Conservation (phyloP, 2,329 filamentous ascomycete genomes). For the Pseudocercospora eumusae region DNA sequence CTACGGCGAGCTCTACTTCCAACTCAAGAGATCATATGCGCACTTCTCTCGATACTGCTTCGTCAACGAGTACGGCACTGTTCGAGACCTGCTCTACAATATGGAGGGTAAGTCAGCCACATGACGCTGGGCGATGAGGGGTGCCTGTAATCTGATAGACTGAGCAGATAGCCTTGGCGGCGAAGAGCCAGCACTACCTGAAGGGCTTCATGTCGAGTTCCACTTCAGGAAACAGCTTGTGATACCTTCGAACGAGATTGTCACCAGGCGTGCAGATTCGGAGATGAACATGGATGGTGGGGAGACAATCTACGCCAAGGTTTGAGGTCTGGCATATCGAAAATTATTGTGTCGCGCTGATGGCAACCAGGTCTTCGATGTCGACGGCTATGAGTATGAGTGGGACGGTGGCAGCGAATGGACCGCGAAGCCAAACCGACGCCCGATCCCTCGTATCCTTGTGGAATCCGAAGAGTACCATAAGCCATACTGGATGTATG, state of each 20-base stretch:
- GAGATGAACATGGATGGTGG: slow-evolving; percentile 12
- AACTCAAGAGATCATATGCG: slow-evolving; percentile 14
- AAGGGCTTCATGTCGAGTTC: slow-evolving; percentile 10
- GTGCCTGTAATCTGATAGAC: background rate
- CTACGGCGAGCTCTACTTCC: slow-evolving; percentile 10
- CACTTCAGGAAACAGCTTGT: slow-evolving; percentile 12
- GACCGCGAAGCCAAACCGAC: background rate
- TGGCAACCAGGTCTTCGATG: slow-evolving; percentile 9
- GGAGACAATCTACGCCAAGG: slow-evolving; percentile 6
- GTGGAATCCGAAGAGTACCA: background rate
- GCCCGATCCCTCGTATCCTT: background rate
- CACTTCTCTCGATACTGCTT: slow-evolving; percentile 7
- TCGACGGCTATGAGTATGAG: slow-evolving; percentile 12
- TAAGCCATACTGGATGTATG: slow-evolving; percentile 2
- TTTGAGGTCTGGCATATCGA: background rate
- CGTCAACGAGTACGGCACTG: background rate
- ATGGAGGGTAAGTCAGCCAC: slow-evolving; percentile 2
- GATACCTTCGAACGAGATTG: slow-evolving; percentile 6
- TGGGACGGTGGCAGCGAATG: background rate
- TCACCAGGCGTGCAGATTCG: background rate
- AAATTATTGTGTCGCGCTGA: background rate
- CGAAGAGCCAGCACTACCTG: slow-evolving; percentile 9
- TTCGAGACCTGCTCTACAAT: background rate
- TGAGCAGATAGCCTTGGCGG: background rate
- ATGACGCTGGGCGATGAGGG: no score